Evolutionary conservation across 495 filamentous ascomycete genomes (phyloP).

Genomic region (Xylaria longipes): DNA sequence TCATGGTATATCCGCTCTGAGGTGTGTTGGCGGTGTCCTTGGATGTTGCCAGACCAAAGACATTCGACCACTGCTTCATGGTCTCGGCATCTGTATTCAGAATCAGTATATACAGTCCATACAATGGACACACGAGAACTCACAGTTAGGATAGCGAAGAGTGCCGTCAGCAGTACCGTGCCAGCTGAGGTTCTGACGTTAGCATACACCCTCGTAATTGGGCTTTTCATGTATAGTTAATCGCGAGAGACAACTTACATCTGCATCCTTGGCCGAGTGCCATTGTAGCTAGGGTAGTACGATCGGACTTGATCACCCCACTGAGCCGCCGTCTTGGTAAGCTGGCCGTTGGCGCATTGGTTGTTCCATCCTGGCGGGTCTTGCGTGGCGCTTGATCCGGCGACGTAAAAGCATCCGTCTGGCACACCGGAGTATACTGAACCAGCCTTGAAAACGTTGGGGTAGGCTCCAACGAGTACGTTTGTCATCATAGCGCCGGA

Average conservation of each 20-base stretch:
- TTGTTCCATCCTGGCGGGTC: slow-evolving; percentile 57
- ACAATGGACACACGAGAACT: not conserved
- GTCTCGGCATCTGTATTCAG: slow-evolving; percentile 42
- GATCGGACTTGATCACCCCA: slow-evolving; percentile 57
- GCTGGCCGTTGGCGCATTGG: slow-evolving; percentile 53
- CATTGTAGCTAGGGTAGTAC: slow-evolving; percentile 58
- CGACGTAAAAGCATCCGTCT: slow-evolving; percentile 55
- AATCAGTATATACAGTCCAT: slow-evolving; percentile 19
- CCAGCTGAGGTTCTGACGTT: slow-evolving; percentile 37
- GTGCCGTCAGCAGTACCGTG: slow-evolving; percentile 54
- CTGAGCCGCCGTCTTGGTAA: slow-evolving; percentile 50
- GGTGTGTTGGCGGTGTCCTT: slow-evolving; percentile 49
- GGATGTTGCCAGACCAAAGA: slow-evolving; percentile 46
- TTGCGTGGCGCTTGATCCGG: slow-evolving; percentile 49
- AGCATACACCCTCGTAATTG: not conserved
- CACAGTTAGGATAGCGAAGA: slow-evolving; percentile 50
- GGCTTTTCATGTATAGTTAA: not conserved
- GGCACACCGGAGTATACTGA: slow-evolving; percentile 58
- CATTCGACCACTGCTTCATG: slow-evolving; percentile 51
- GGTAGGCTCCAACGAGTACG: slow-evolving; percentile 55
- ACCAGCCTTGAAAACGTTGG: slow-evolving; percentile 58
- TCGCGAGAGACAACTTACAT: slow-evolving; percentile 42
- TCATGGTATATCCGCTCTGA: slow-evolving; percentile 59
- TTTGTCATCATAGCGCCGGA: slow-evolving; percentile 67
- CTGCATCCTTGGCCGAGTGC: slow-evolving; percentile 55